phyloP scores from a whole-genome alignment of 2,329 filamentous ascomycete species.

The Neopestalotiopsis clavispora region DNA sequence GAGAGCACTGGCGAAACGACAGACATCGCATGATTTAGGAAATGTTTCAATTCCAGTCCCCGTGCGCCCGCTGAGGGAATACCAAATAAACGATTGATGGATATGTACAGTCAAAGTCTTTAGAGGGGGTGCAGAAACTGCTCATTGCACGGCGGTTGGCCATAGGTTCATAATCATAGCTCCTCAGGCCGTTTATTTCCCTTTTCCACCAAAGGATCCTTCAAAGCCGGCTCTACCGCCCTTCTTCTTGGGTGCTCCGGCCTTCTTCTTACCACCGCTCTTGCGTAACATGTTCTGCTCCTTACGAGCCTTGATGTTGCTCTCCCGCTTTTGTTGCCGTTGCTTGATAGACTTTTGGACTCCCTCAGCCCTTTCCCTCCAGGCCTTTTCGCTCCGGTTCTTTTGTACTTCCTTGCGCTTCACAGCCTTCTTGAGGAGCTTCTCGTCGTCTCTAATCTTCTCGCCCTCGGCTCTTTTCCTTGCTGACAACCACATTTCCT shows the following conservation, averaged over 20 bases:
- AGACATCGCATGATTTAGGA: background rate
- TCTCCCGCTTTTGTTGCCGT: slow-evolving; percentile 81
- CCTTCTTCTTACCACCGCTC: slow-evolving; percentile 57
- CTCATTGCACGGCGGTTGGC: background rate
- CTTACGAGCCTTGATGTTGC: slow-evolving; percentile 74
- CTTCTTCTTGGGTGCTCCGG: slow-evolving; percentile 50
- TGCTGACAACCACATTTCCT: slow-evolving; percentile 92
- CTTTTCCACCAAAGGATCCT: slow-evolving; percentile 54
- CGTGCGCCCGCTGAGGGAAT: background rate
- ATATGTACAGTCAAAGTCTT: background rate
- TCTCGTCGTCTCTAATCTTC: slow-evolving; percentile 84
- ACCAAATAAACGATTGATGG: background rate
- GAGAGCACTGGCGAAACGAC: background rate
- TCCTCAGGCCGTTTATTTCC: slow-evolving; percentile 11
- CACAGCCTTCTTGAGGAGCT: slow-evolving; percentile 87
- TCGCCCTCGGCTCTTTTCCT: slow-evolving; percentile 89
- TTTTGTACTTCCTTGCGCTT: slow-evolving; percentile 92
- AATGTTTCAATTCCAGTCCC: background rate
- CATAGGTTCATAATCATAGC: background rate
- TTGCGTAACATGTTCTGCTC: slow-evolving; percentile 72
- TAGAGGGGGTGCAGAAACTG: background rate
- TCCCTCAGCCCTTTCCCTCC: slow-evolving; percentile 74
- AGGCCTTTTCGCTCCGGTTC: slow-evolving; percentile 90
- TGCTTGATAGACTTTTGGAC: slow-evolving; percentile 79
- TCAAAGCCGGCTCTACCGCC: slow-evolving; percentile 67